Percentiles rank a stretch among this genome's conserved stretches.
Conservation (phyloP, 169 alveolate genomes). For the Plasmodium malariae region DNA sequence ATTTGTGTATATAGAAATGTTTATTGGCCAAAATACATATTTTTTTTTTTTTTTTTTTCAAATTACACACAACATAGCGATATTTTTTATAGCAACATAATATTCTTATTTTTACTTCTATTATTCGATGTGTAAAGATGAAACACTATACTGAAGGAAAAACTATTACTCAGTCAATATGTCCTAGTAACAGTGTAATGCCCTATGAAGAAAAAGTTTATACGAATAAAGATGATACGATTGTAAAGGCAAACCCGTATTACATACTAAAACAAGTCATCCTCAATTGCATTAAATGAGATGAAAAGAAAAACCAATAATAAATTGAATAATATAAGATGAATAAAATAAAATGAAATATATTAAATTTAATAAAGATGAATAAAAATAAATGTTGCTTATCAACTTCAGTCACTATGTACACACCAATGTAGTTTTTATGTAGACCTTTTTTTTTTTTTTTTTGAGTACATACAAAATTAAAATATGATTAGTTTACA, state of each 20-base stretch:
- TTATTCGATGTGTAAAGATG: constrained; percentile 1
- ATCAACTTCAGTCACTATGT: too few species aligned
- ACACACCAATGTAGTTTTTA: too few species aligned
- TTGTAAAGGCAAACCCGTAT: constrained; percentile 23
- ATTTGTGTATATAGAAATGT: too few species aligned
- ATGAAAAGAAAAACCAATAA: background rate
- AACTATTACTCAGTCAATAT: constrained; percentile 15
- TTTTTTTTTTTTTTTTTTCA: background rate
- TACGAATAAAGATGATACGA: constrained; percentile 12
- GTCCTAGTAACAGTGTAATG: constrained; percentile 12
- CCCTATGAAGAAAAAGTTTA: constrained; percentile 22
- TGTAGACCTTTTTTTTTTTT: too few species aligned
- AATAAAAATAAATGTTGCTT: too few species aligned
- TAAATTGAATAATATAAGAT: background rate
- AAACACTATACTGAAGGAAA: constrained; percentile 2
- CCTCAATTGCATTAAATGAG: background rate
- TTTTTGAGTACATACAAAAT: too few species aligned
- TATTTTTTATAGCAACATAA: background rate
- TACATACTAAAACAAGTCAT: constrained; percentile 18
- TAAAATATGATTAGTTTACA: too few species aligned
- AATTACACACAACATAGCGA: background rate
- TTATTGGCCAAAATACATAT: too few species aligned
- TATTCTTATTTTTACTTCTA: background rate
- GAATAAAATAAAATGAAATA: too few species aligned
- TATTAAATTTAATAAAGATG: too few species aligned